Conservation (phyloP, 306 rosid genomes). For the Oxytropis ochrocephala region DNA sequence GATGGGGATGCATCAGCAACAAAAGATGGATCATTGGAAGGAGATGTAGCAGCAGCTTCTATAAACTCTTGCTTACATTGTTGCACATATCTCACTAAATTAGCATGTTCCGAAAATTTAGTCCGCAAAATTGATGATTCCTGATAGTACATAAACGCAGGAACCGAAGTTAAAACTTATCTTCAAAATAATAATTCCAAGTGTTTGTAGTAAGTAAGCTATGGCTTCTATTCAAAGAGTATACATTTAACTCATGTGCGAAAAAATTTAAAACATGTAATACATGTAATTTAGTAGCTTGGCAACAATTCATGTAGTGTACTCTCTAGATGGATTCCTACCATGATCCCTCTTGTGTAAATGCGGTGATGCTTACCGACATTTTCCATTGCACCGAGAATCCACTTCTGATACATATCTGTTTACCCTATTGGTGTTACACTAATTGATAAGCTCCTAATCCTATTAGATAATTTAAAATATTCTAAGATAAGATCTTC, state of each 20-base stretch:
- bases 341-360: background rate
- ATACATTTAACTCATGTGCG: background rate
- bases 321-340: background rate
- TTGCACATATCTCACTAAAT: conserved; percentile 65
- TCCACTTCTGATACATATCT: background rate
- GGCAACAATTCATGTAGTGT: no score
- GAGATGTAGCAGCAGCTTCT: conserved; percentile 38
- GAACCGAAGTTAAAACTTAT: conserved; percentile 10
- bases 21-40: conserved; percentile 39
- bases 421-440: background rate
- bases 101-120: conserved; percentile 65
- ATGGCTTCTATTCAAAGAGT: background rate
- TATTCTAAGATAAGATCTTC: no score
- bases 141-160: conserved; percentile 41
- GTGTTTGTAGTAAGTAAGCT: background rate
- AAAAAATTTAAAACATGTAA: background rate
- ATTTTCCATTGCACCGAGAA: background rate
- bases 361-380: background rate
- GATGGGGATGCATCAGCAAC: conserved; percentile 48
- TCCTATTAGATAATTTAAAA: no score
- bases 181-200: background rate
- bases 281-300: no score
- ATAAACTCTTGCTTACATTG: conserved; percentile 47
- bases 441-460: no score
- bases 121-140: conserved; percentile 66